These are phyloP conservation scores for Castanea crenata DNA, from an alignment of 306 rosid genomes.

Conservation along the genomic window DNA sequence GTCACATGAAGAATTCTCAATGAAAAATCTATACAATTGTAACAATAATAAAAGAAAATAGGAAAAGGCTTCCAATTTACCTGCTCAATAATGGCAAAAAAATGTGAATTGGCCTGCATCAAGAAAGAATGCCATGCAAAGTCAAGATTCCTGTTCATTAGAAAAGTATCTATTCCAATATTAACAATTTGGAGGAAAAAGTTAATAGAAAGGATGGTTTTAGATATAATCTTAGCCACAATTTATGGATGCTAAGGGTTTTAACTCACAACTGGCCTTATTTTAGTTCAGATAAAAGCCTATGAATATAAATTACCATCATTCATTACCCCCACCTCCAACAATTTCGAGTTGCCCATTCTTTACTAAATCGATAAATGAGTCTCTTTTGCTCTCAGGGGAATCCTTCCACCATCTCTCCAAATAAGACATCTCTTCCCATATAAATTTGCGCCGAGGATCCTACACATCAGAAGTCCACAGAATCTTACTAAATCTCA, in stretches of 20 bases:
- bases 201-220: not conserved
- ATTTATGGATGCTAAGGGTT: not conserved
- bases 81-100: constrained; percentile 94
- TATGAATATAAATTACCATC: constrained; percentile 59
- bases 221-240: not conserved
- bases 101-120: constrained; percentile 98
- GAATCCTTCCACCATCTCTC: constrained; percentile 99
- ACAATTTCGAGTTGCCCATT: constrained; percentile 96
- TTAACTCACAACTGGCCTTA: not conserved
- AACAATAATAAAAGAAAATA: constrained; percentile 15
- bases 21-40: constrained; percentile 5
- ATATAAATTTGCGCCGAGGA: constrained; percentile 81
- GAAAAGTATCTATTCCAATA: not conserved
- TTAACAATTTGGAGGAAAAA: not conserved
- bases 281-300: not conserved
- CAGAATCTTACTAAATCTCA: constrained; percentile 14
- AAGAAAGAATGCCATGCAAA: constrained; percentile 15
- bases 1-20: not conserved
- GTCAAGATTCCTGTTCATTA: constrained; percentile 25
- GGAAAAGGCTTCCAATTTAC: constrained; percentile 46
- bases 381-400: constrained; percentile 56
- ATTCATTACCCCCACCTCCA: constrained; percentile 99
- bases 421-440: constrained; percentile 99
- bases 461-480: constrained; percentile 54
- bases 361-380: constrained; percentile 62